phyloP scores from a whole-genome alignment of 1,284 basidiomycete genomes.

The Xerocomus cyaneibrunnescens region DNA sequence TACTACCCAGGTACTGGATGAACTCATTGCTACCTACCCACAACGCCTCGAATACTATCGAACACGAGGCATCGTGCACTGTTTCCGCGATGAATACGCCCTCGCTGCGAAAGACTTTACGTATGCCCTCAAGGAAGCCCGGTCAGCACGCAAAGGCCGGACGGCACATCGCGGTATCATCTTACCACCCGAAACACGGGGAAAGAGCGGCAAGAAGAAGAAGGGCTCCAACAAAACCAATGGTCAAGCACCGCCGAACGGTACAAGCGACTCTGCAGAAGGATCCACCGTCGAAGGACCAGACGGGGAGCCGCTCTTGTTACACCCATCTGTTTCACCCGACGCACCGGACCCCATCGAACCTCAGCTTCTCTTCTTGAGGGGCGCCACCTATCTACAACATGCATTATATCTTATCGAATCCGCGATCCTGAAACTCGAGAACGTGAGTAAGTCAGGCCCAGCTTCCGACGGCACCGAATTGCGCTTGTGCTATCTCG shows the following conservation, averaged over 20 bases:
- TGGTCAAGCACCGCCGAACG: constrained; percentile 62
- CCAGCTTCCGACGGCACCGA: constrained; percentile 63
- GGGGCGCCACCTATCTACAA: constrained; percentile 75
- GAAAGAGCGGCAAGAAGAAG: constrained; percentile 52
- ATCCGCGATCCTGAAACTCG: constrained; percentile 61
- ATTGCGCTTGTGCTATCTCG: constrained; percentile 67
- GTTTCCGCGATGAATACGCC: constrained; percentile 77
- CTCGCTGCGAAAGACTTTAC: constrained; percentile 77
- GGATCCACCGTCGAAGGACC: constrained; percentile 46
- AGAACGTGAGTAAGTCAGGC: constrained; percentile 58
- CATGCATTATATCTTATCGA: constrained; percentile 74
- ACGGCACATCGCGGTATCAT: constrained; percentile 47
- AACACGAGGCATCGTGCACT: constrained; percentile 80
- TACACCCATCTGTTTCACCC: constrained; percentile 67
- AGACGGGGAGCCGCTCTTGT: constrained; percentile 49
- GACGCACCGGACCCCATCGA: constrained; percentile 81
- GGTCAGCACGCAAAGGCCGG: constrained; percentile 62
- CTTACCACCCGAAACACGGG: constrained; percentile 41
- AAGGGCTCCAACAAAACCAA: constrained; percentile 46
- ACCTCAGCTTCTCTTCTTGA: constrained; percentile 75
- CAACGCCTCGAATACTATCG: constrained; percentile 77
- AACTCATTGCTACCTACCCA: constrained; percentile 67
- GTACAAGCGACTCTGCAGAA: constrained; percentile 49
- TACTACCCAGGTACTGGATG: constrained; percentile 67
- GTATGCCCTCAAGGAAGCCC: constrained; percentile 70